Percentiles rank a stretch among this genome's conserved stretches.
Evolutionary conservation across 2,329 filamentous ascomycete species (phyloP).

Genomic region (Alternaria brassicicola): DNA sequence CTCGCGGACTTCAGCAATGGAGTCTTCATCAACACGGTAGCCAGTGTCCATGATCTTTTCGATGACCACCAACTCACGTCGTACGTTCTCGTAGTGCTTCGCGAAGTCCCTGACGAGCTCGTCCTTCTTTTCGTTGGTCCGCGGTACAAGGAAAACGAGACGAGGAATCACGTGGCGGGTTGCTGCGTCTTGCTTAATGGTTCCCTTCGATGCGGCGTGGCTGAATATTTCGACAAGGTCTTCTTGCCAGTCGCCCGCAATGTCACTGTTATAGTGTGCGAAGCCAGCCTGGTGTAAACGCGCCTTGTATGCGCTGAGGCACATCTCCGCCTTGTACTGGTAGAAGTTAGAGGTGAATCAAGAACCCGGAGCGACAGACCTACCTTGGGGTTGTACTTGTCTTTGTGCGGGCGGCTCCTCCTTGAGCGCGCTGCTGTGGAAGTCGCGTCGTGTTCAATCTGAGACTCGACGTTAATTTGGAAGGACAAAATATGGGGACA

Average conservation of each 20-base stretch:
- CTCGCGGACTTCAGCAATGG: background rate
- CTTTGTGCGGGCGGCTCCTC: background rate
- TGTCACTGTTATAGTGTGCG: background rate
- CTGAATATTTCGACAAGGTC: slow-evolving; percentile 7
- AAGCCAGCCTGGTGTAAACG: background rate
- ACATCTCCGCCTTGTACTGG: slow-evolving; percentile 13
- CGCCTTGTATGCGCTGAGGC: slow-evolving; percentile 1
- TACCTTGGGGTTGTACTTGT: slow-evolving; percentile 10
- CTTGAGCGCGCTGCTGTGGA: background rate
- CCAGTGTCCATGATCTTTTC: background rate
- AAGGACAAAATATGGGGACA: too few relatives aligned
- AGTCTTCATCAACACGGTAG: background rate
- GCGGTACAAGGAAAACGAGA: background rate
- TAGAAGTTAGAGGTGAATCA: background rate
- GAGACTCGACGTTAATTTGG: background rate
- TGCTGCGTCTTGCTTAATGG: background rate
- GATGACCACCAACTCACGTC: slow-evolving; percentile 1
- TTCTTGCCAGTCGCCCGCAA: slow-evolving; percentile 2
- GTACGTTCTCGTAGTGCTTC: slow-evolving; percentile 2
- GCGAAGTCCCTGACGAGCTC: background rate
- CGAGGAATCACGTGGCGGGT: slow-evolving; percentile 10
- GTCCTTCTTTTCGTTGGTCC: background rate
- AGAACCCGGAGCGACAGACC: too few relatives aligned
- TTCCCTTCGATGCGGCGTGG: background rate
- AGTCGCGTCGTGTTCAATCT: background rate